A percentile compares a stretch with the other conserved stretches of the same genome.
Conservation (phyloP, 495 filamentous ascomycete species). For the Acidomyces sp. region DNA sequence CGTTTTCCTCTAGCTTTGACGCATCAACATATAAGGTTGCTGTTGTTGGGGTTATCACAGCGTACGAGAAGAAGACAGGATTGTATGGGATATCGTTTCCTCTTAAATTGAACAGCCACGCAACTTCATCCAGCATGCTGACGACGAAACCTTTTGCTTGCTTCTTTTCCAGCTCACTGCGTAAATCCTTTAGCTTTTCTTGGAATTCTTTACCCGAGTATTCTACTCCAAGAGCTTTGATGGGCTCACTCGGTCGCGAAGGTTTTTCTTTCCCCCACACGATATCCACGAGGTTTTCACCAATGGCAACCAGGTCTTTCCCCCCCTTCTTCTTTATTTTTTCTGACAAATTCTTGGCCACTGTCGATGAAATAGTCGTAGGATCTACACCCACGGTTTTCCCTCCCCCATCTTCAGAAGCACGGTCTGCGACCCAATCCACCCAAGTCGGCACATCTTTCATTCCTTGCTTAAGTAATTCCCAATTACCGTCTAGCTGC, state of each 20-base stretch:
- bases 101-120: slow-evolving; percentile 94
- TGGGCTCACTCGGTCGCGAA: slow-evolving; percentile 57
- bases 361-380: slow-evolving; percentile 65
- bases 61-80: slow-evolving; percentile 97
- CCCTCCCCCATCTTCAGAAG: slow-evolving; percentile 46
- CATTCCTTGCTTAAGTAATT: slow-evolving; percentile 79
- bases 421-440: slow-evolving; percentile 54
- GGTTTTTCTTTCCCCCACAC: slow-evolving; percentile 73
- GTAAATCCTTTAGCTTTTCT: slow-evolving; percentile 73
- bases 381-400: slow-evolving; percentile 90
- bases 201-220: slow-evolving; percentile 73
- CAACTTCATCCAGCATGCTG: slow-evolving; percentile 92
- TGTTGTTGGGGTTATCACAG: slow-evolving; percentile 66
- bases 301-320: slow-evolving; percentile 54
- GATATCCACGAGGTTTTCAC: slow-evolving; percentile 72
- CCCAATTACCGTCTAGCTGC: slow-evolving; percentile 88
- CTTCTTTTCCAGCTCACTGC: slow-evolving; percentile 85
- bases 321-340: slow-evolving; percentile 82
- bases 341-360: slow-evolving; percentile 75
- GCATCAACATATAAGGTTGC: slow-evolving; percentile 78
- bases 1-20: slow-evolving; percentile 59
- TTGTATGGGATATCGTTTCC: slow-evolving; percentile 98
- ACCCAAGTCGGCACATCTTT: slow-evolving; percentile 95
- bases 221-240: slow-evolving; percentile 54
- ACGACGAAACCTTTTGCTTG: slow-evolving; percentile 79